Evolutionary conservation across 164 flowering plant species (phyloP).

Genomic region (Santalum album): DNA sequence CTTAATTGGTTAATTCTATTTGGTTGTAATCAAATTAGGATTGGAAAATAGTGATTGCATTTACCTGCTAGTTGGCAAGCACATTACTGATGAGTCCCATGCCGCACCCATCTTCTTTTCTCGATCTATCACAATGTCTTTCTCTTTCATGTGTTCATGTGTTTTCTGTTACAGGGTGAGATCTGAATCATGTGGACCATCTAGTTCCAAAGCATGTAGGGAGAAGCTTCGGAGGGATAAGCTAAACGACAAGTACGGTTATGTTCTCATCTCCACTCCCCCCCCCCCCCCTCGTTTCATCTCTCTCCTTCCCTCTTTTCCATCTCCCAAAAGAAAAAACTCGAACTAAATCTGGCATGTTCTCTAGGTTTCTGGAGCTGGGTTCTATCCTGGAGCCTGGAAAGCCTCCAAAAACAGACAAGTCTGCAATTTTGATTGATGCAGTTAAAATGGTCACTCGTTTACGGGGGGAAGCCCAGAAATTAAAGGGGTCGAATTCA

Average conservation of each 20-base stretch:
- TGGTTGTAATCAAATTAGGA: too few relatives aligned
- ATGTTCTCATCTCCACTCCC: background rate
- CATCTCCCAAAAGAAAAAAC: background rate
- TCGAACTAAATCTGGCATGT: constrained; percentile 5
- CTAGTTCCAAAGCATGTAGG: constrained; percentile 57
- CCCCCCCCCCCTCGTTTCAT: constrained; percentile 3
- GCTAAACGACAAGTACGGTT: constrained; percentile 51
- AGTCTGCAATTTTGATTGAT: constrained; percentile 74
- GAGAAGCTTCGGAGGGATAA: constrained; percentile 56
- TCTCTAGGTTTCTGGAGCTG: constrained; percentile 70
- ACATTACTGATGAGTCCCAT: background rate
- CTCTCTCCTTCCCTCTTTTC: background rate
- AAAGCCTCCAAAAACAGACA: constrained; percentile 81
- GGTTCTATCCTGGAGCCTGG: constrained; percentile 80
- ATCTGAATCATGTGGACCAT: constrained; percentile 33
- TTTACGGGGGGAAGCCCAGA: constrained; percentile 64
- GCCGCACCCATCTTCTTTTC: background rate
- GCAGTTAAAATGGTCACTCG: constrained; percentile 83
- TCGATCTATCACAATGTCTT: background rate
- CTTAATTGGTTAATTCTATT: too few relatives aligned
- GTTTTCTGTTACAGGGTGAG: constrained; percentile 28
- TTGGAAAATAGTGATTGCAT: too few relatives aligned
- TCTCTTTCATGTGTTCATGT: background rate
- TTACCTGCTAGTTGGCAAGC: background rate
- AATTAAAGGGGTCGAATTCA: constrained; percentile 71